These are phyloP conservation scores for Holtermannia corniformis DNA, from an alignment of 768 basidiomycete genomes.

Conservation along the genomic window DNA sequence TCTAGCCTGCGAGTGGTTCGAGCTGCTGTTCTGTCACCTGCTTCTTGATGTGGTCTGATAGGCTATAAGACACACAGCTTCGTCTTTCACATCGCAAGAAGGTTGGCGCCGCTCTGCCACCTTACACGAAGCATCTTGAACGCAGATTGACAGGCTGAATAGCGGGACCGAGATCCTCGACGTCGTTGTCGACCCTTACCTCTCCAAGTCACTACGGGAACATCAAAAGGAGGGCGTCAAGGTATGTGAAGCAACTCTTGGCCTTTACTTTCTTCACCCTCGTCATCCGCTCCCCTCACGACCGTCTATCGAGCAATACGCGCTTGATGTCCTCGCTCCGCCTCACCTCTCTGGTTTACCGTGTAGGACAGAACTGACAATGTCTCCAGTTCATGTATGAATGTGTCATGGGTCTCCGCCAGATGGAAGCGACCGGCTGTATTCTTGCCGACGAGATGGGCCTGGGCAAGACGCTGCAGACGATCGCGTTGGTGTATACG, in stretches of 20 bases:
- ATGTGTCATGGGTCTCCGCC: conserved; percentile 85
- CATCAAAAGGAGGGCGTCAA: conserved; percentile 77
- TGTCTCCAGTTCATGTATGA: conserved; percentile 73
- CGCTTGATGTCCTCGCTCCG: too few species aligned
- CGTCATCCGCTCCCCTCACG: too few species aligned
- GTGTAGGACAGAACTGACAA: background rate
- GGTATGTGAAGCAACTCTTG: conserved; percentile 15
- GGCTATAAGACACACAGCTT: too few species aligned
- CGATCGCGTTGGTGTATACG: conserved; percentile 87
- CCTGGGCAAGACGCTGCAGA: conserved; percentile 85
- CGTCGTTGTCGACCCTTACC: conserved; percentile 84
- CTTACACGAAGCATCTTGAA: too few species aligned
- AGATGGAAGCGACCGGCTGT: conserved; percentile 80
- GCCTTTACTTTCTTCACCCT: background rate
- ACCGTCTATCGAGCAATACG: too few species aligned
- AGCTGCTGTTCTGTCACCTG: background rate
- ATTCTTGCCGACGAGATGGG: conserved; percentile 98
- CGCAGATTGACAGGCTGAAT: too few species aligned
- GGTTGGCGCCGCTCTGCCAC: too few species aligned
- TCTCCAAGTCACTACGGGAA: conserved; percentile 63
- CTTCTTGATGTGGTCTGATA: background rate
- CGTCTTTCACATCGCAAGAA: background rate
- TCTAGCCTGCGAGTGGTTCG: background rate
- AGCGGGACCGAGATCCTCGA: conserved; percentile 44
- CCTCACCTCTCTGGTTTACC: too few species aligned